Conservation (phyloP, 2,329 filamentous ascomycete species). For the Pestalotiopsis fici region DNA sequence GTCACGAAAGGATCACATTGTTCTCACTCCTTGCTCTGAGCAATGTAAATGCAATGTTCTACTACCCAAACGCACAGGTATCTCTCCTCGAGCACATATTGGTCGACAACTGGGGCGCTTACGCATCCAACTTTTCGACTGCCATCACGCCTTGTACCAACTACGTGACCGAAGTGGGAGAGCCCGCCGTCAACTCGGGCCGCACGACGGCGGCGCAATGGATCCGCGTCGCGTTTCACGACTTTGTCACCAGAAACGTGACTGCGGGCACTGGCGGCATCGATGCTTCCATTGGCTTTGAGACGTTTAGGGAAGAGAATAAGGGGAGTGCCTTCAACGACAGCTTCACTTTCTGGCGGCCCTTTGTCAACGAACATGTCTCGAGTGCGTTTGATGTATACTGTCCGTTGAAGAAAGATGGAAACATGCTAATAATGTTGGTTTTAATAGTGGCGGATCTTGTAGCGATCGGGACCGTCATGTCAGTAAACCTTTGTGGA, state of each 20-base stretch:
- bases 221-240: conserved; percentile 28
- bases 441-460: conserved; percentile 30
- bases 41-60: conserved; percentile 21
- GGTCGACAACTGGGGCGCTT: conserved; percentile 25
- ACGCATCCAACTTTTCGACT: conserved; percentile 26
- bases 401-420: too few relatives aligned
- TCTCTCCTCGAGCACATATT: conserved; percentile 25
- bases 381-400: conserved; percentile 21
- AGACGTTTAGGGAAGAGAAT: conserved; percentile 27
- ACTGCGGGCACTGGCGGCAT: conserved; percentile 25
- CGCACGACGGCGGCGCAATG: conserved; percentile 22
- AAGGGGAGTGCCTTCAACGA: conserved; percentile 28
- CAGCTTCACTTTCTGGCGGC: conserved; percentile 20
- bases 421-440: too few relatives aligned
- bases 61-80: conserved; percentile 21
- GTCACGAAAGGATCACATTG: neutral
- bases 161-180: conserved; percentile 24
- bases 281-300: conserved; percentile 30
- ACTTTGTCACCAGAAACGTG: conserved; percentile 26
- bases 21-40: neutral
- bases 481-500: conserved; percentile 27
- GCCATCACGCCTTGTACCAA: conserved; percentile 27
- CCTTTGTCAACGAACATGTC: conserved; percentile 28
- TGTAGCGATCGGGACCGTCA: conserved; percentile 27
- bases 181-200: conserved; percentile 20